These are phyloP conservation scores for Rhodotorula diobovata DNA, from an alignment of 768 basidiomycete species.

Conservation along the genomic window DNA sequence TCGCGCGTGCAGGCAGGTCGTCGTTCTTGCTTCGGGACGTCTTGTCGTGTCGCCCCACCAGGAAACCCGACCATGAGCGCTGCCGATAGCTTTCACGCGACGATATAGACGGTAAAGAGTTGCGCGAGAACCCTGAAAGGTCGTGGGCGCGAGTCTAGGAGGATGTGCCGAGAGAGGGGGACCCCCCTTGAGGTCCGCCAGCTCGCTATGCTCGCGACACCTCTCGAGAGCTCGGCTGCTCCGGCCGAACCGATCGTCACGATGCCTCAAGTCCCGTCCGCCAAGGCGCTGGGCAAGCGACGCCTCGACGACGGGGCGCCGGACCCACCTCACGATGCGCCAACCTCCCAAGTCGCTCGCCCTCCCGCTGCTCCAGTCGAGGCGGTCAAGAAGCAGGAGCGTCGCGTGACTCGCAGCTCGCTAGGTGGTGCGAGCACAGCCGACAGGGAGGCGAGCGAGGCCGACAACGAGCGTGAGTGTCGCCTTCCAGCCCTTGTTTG, in stretches of 20 bases:
- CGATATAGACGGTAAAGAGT: no score
- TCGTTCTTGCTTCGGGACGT: no score
- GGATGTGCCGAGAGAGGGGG: no score
- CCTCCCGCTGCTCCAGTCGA: neutral
- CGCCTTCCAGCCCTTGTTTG: neutral
- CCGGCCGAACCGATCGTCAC: neutral
- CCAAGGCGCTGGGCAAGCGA: constrained; percentile 27
- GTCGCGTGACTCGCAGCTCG: constrained; percentile 8
- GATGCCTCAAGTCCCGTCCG: neutral
- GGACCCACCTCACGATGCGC: neutral
- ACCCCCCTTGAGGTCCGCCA: no score
- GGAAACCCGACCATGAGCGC: no score
- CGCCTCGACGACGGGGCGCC: neutral
- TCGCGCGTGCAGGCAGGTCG: no score
- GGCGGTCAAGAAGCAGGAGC: neutral
- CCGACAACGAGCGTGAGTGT: neutral
- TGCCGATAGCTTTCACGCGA: no score
- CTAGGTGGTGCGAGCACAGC: neutral
- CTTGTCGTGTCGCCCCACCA: no score
- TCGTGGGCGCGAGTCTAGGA: no score
- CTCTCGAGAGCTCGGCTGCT: no score
- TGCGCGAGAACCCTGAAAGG: no score
- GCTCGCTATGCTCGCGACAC: neutral
- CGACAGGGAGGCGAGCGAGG: neutral
- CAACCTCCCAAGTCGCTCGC: neutral